Base-by-base conservation (phyloP, 2,329 filamentous ascomycete species). In the Pseudocercospora musae region DNA sequence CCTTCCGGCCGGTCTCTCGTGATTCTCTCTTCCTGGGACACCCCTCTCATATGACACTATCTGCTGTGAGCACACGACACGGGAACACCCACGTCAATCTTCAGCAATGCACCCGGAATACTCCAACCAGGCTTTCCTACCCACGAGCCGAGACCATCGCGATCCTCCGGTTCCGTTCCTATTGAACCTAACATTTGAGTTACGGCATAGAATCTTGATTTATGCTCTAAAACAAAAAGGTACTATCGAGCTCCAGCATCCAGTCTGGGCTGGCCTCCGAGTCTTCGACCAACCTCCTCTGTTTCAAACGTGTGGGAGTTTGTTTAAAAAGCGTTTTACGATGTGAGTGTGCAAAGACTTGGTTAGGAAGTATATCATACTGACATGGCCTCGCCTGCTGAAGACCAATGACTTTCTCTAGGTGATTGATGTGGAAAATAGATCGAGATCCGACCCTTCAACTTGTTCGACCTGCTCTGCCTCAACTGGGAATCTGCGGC, bases 251-350 rank as follows among this genome's bases (percentile, higher is more conserved):
- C 58, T 71, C 1, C 68, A 71, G 54, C 54, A 65, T 27, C 69
- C 69, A 8, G 40, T 69, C 11, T 69, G 69, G 68, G 65, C 66
- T 15, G 61, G 64, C 40, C 62, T 66, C 2, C 40, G 48, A 7
- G 60, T 59, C 4, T 69, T 68, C 49, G 42, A 42, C 0, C 66
- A 66, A n/a, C 63, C 69, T 8, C 63, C 69, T 8, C 33, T 70
- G 6, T 66, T 68, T 25, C 58, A 63, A 27, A 63, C 65, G 15
- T 68, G 65, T 44, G 57, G 60, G 40, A 42, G 15, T 11, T 50
- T 71, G 11, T n/a, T n/a, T n/a, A n/a, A n/a, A 61, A 68, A 42
- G 64, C 64, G 10, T 70, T 70, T 59, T 70, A 71, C 60, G 52
- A 68, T 18, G 58, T 60, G 27, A 25, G 49, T 31, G 5, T 27